phyloP scores from a whole-genome alignment of 495 filamentous ascomycete genomes.

The Letharia lupina region DNA sequence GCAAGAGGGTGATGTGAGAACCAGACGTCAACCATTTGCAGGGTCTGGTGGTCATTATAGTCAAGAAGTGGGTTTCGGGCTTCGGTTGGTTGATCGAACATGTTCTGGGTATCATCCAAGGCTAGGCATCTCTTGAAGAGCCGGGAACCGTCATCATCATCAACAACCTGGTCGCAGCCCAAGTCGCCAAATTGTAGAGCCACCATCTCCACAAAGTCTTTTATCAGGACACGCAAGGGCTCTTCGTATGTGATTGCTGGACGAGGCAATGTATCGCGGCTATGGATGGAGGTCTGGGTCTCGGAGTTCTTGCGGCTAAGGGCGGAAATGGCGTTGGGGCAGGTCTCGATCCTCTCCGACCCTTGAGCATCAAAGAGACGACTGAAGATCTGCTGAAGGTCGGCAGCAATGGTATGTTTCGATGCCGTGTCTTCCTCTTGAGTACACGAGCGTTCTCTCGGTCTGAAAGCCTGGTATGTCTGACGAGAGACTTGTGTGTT shows the following conservation, averaged over 20 bases:
- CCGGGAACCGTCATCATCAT: constrained; percentile 5
- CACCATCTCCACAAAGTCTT: constrained; percentile 24
- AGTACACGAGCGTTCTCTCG: neutral
- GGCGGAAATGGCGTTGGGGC: constrained; percentile 6
- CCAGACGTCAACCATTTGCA: constrained; percentile 30
- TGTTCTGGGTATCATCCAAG: constrained; percentile 19
- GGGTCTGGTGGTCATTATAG: constrained; percentile 25
- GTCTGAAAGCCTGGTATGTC: neutral
- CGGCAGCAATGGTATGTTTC: constrained; percentile 9
- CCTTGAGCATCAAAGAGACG: constrained; percentile 3
- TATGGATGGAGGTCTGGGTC: neutral
- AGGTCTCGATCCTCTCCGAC: neutral
- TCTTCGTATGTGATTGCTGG: constrained; percentile 21
- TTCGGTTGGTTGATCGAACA: constrained; percentile 24
- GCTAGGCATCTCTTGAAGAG: constrained; percentile 21
- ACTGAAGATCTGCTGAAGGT: constrained; percentile 10
- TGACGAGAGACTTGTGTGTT: neutral
- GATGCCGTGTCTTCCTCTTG: neutral
- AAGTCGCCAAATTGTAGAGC: constrained; percentile 19
- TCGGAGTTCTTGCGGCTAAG: constrained; percentile 8
- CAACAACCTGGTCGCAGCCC: constrained; percentile 17
- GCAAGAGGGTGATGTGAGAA: constrained; percentile 29
- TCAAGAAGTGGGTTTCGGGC: constrained; percentile 19
- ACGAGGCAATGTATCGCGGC: neutral
- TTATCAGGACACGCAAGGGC: constrained; percentile 14